These are phyloP conservation scores for Colletotrichum destructivum DNA, from an alignment of 2,329 filamentous ascomycete genomes.

Conservation along the genomic window DNA sequence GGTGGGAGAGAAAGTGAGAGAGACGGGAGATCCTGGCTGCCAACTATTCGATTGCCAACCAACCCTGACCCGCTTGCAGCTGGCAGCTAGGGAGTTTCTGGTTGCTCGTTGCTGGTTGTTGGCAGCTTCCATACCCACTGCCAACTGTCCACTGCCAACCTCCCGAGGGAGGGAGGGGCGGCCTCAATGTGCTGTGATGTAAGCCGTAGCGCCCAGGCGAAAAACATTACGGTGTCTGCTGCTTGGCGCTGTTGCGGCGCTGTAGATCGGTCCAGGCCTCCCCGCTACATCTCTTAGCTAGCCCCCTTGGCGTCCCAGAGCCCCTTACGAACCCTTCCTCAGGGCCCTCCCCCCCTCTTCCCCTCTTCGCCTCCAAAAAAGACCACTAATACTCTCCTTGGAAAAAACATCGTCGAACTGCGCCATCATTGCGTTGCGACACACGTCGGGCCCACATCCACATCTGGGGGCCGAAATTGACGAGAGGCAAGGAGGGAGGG, in stretches of 20 bases:
- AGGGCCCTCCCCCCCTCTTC: no score
- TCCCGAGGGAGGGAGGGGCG: neutral
- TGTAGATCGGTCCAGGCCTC: neutral
- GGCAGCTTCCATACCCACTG: neutral
- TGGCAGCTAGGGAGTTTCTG: no score
- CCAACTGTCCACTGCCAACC: neutral
- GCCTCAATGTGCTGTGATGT: neutral
- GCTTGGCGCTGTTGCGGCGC: constrained; percentile 4
- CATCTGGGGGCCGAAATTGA: constrained; percentile 6
- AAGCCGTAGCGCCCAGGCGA: neutral
- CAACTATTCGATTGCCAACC: neutral
- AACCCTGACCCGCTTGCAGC: no score
- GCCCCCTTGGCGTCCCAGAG: neutral
- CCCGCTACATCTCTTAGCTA: constrained; percentile 10
- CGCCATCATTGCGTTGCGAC: constrained; percentile 12
- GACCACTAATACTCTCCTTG: neutral
- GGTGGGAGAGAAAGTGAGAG: neutral
- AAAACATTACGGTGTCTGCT: neutral
- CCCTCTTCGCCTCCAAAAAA: no score
- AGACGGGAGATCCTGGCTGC: neutral
- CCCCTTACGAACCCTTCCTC: constrained; percentile 17
- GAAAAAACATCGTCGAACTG: neutral
- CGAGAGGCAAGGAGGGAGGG: no score
- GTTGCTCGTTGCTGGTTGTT: no score
- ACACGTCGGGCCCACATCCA: constrained; percentile 20